Percentiles rank a stretch among this genome's conserved stretches.
Evolutionary conservation across 495 filamentous ascomycete genomes (phyloP).

Genomic region (Usnea hakonensis): DNA sequence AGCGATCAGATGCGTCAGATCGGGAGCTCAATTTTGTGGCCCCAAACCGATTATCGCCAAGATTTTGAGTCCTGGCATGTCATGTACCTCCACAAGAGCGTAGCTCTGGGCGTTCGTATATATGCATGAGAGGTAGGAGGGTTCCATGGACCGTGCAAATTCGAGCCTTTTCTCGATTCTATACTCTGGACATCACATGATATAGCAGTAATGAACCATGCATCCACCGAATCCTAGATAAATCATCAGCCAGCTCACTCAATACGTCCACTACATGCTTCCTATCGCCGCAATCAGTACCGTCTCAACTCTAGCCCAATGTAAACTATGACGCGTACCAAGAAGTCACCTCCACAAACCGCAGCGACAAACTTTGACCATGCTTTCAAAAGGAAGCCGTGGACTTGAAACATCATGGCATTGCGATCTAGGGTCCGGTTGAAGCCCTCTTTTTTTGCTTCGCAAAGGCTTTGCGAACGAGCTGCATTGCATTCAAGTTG

Average conservation of each 20-base stretch:
- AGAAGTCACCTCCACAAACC: constrained; percentile 1
- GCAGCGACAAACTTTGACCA: constrained; percentile 2
- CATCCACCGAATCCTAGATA: neutral
- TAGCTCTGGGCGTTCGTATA: constrained; percentile 5
- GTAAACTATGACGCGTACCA: neutral
- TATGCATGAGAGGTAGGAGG: neutral
- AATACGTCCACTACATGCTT: neutral
- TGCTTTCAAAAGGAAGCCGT: constrained; percentile 7
- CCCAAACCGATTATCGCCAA: neutral
- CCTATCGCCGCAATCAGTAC: neutral
- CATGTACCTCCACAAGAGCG: constrained; percentile 6
- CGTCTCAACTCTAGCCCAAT: neutral
- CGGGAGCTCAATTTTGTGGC: neutral
- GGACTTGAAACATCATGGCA: neutral
- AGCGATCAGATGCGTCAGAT: neutral
- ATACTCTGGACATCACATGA: neutral
- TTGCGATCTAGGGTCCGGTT: neutral
- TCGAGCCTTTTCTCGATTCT: too few species aligned
- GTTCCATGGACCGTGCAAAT: too few species aligned
- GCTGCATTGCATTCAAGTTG: neutral
- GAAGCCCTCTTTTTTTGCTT: neutral
- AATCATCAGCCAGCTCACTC: constrained; percentile 1
- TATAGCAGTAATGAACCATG: constrained; percentile 9
- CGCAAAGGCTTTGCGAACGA: neutral
- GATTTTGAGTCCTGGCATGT: constrained; percentile 1